These are phyloP conservation scores for Geranomyces michiganensis DNA, from an alignment of 192 early-diverging fungal genomes.

Conservation along the genomic window DNA sequence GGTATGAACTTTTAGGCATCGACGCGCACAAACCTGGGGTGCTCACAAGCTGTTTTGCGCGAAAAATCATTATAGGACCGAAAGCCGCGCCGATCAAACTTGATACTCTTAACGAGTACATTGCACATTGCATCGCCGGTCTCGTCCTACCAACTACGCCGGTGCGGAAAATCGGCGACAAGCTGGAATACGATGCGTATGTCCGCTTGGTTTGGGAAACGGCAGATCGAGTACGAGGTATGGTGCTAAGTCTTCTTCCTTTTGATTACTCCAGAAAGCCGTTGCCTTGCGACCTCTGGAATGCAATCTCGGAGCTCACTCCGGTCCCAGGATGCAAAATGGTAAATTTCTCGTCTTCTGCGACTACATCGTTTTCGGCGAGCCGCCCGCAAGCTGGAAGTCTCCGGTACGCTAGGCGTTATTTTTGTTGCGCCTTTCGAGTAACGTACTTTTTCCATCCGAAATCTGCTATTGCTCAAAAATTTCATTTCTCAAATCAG, in stretches of 20 bases:
- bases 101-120: conserved; percentile 40
- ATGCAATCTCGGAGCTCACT: conserved; percentile 24
- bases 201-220: not conserved
- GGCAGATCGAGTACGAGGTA: not conserved
- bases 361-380: not conserved
- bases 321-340: conserved; percentile 39
- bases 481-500: not conserved
- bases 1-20: not conserved
- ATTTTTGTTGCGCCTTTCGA: too few relatives aligned
- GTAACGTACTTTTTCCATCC: too few relatives aligned
- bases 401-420: too few relatives aligned
- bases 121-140: conserved; percentile 37
- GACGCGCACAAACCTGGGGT: not conserved
- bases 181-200: conserved; percentile 20
- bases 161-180: not conserved
- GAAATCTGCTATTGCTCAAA: too few relatives aligned
- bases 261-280: conserved; percentile 1
- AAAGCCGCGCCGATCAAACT: conserved; percentile 32
- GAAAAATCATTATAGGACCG: not conserved
- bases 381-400: too few relatives aligned
- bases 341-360: conserved; percentile 25
- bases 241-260: not conserved
- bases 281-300: conserved; percentile 18
- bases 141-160: conserved; percentile 38
- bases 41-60: too few relatives aligned